phyloP scores from a whole-genome alignment of 495 filamentous ascomycete species.

The Neurospora pannonica region DNA sequence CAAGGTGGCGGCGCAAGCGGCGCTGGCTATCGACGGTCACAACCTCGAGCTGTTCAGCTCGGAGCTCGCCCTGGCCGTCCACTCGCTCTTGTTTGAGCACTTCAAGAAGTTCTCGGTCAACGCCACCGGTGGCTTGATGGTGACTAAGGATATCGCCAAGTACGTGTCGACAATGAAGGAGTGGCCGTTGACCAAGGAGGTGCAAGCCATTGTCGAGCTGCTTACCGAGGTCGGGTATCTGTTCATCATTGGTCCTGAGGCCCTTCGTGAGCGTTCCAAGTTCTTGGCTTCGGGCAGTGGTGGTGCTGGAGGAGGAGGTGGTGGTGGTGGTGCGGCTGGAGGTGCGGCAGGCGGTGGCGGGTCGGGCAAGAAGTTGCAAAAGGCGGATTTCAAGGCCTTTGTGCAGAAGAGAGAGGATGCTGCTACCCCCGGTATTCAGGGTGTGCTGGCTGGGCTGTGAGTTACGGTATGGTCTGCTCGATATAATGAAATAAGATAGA shows the following conservation, averaged over 20 bases:
- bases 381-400: constrained; percentile 74
- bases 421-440: constrained; percentile 69
- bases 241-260: constrained; percentile 90
- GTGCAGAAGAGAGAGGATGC: constrained; percentile 75
- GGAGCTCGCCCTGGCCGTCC: constrained; percentile 77
- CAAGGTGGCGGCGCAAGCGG: constrained; percentile 49
- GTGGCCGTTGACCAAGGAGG: constrained; percentile 65
- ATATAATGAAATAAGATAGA: not conserved
- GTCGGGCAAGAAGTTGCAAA: constrained; percentile 41
- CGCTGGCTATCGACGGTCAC: constrained; percentile 61
- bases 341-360: constrained; percentile 24
- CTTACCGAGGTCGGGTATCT: constrained; percentile 90
- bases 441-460: constrained; percentile 51
- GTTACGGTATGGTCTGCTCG: not conserved
- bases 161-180: constrained; percentile 70
- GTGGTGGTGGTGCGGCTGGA: not conserved
- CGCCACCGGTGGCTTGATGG: constrained; percentile 85
- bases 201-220: constrained; percentile 66
- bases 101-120: constrained; percentile 89
- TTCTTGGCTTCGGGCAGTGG: constrained; percentile 40
- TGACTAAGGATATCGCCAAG: constrained; percentile 88
- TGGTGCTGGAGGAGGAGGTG: not conserved
- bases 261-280: constrained; percentile 60
- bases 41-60: constrained; percentile 70
- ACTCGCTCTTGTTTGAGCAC: constrained; percentile 74